A percentile compares a stretch with the other conserved stretches of the same genome.
Conservation (phyloP, 768 basidiomycete species). For the Panaeolus papilionaceus region DNA sequence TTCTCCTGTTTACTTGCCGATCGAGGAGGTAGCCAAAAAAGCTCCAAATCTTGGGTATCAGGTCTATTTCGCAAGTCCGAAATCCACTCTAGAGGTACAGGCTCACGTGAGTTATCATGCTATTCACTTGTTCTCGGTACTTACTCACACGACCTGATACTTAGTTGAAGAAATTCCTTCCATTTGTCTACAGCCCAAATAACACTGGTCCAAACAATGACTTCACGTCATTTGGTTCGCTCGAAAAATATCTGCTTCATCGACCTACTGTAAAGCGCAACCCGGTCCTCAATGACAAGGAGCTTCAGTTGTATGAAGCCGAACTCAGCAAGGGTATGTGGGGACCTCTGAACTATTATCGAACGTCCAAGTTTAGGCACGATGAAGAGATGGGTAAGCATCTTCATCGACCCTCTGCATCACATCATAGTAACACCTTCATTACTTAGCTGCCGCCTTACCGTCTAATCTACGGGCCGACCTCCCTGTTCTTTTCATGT, state of each 20-base stretch:
- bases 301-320: slow-evolving; percentile 42
- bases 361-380: slow-evolving; percentile 62
- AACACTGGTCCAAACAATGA: slow-evolving; percentile 22
- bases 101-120: slow-evolving; percentile 47
- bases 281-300: slow-evolving; percentile 36
- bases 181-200: slow-evolving; percentile 32
- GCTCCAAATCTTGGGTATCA: slow-evolving; percentile 73
- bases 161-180: slow-evolving; percentile 47
- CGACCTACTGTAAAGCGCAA: slow-evolving; percentile 21
- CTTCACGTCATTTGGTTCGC: slow-evolving; percentile 31
- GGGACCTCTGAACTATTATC: slow-evolving; percentile 82
- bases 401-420: slow-evolving; percentile 3
- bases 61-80: slow-evolving; percentile 62
- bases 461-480: slow-evolving; percentile 47
- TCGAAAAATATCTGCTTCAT: slow-evolving; percentile 33
- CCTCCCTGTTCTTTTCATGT: slow-evolving; percentile 66
- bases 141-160: neutral
- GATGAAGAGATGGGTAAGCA: slow-evolving; percentile 64
- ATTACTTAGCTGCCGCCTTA: slow-evolving; percentile 46
- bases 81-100: slow-evolving; percentile 62
- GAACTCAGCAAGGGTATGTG: slow-evolving; percentile 60
- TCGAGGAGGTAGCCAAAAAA: slow-evolving; percentile 55
- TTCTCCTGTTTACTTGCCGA: slow-evolving; percentile 48
- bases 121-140: too few relatives aligned
- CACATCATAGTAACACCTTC: neutral